Conservation (phyloP, 2,329 filamentous ascomycete species). For the Pyrenochaeta sp. region DNA sequence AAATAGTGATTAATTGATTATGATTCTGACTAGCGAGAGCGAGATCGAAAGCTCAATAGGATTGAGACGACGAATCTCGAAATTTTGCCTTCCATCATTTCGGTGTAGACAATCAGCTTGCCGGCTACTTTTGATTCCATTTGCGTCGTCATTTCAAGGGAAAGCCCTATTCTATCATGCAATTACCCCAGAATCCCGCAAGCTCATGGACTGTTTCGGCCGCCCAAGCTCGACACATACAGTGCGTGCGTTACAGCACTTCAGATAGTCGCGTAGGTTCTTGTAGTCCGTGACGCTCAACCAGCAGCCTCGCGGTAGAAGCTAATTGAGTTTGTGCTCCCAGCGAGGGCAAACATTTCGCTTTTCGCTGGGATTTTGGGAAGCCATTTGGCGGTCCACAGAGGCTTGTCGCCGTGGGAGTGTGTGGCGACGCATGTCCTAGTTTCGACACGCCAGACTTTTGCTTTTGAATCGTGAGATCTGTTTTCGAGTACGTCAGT, state of each 20-base stretch:
- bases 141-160: too few species aligned
- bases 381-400: conserved; percentile 51
- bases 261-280: background rate
- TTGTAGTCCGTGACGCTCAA: conserved; percentile 23
- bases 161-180: too few species aligned
- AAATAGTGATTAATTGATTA: too few species aligned
- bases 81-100: too few species aligned
- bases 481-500: conserved; percentile 44
- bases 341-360: conserved; percentile 52
- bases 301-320: conserved; percentile 52
- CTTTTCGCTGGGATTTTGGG: conserved; percentile 44
- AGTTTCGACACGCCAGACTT: conserved; percentile 92
- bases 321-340: conserved; percentile 45
- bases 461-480: conserved; percentile 90
- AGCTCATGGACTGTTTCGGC: too few species aligned
- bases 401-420: conserved; percentile 73
- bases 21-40: too few species aligned
- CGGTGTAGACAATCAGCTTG: too few species aligned
- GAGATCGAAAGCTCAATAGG: too few species aligned
- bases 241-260: background rate
- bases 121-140: too few species aligned
- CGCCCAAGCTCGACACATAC: too few species aligned
- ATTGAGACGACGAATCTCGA: too few species aligned
- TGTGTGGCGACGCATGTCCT: conserved; percentile 89
- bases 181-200: too few species aligned